Evolutionary conservation across 495 filamentous ascomycete species (phyloP).

Genomic region (Parmelia sp.): DNA sequence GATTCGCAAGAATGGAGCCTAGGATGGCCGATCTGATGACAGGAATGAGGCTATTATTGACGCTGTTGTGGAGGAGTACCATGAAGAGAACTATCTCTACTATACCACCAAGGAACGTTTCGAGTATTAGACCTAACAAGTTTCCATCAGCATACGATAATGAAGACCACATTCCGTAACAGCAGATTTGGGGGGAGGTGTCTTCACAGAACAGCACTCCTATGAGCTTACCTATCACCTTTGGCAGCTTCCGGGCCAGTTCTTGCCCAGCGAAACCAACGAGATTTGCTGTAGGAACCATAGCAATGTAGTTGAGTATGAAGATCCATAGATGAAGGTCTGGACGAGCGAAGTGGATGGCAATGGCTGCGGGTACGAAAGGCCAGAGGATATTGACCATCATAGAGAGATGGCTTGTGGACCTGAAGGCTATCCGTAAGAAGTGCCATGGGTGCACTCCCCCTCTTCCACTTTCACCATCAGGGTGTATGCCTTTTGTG

Average conservation of each 20-base stretch:
- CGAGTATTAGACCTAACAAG: constrained; percentile 51
- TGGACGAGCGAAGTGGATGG: constrained; percentile 54
- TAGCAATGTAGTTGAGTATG: constrained; percentile 67
- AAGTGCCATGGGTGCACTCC: constrained; percentile 58
- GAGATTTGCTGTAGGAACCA: constrained; percentile 84
- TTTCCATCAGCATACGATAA: not conserved
- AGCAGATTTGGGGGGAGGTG: not conserved
- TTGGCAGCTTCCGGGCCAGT: constrained; percentile 69
- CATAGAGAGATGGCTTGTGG: constrained; percentile 50
- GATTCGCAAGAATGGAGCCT: constrained; percentile 73
- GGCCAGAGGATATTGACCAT: constrained; percentile 69
- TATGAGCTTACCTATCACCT: constrained; percentile 53
- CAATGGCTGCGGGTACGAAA: constrained; percentile 61
- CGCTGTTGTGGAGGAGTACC: constrained; percentile 49
- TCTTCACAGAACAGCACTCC: not conserved
- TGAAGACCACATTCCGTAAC: no score
- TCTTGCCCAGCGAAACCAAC: constrained; percentile 81
- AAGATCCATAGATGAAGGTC: constrained; percentile 61
- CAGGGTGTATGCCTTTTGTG: constrained; percentile 45
- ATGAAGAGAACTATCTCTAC: constrained; percentile 84
- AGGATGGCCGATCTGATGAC: constrained; percentile 81
- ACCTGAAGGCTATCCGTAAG: constrained; percentile 53
- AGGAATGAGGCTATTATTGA: constrained; percentile 46
- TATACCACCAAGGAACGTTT: constrained; percentile 68
- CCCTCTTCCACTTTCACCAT: constrained; percentile 58